Evolutionary conservation across 2,329 filamentous ascomycete genomes (phyloP).

Genomic region (Curvularia lunata): DNA sequence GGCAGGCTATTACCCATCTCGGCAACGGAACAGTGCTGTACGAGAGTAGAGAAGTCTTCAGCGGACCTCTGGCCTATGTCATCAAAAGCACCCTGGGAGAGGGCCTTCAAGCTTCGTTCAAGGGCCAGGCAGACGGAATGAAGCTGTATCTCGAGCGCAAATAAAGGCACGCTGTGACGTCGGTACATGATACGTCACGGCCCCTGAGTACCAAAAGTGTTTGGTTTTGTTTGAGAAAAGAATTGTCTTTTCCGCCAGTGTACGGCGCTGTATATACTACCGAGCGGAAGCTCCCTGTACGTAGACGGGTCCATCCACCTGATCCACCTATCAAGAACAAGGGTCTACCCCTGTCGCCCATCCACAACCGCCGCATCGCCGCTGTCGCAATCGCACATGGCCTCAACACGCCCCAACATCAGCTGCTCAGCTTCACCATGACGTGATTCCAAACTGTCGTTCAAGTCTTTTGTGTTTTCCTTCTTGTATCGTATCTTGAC

Average conservation of each 20-base stretch:
- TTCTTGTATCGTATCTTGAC: background rate
- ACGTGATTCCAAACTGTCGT: background rate
- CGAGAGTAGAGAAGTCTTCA: constrained; percentile 41
- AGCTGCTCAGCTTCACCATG: constrained; percentile 14
- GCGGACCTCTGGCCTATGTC: constrained; percentile 24
- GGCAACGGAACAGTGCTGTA: constrained; percentile 37
- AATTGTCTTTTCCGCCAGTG: background rate
- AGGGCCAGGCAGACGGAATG: constrained; percentile 37
- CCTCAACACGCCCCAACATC: constrained; percentile 24
- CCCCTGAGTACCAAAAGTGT: background rate
- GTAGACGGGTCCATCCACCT: background rate
- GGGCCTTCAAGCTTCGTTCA: constrained; percentile 34
- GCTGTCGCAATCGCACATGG: constrained; percentile 18
- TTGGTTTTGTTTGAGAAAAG: background rate
- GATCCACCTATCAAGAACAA: background rate
- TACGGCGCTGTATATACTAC: background rate
- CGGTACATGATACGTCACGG: background rate
- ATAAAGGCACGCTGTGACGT: background rate
- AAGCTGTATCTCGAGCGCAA: constrained; percentile 28
- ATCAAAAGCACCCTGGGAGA: constrained; percentile 23
- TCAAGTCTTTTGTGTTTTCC: background rate
- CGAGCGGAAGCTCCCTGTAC: background rate
- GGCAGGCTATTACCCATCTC: constrained; percentile 38
- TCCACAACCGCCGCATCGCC: constrained; percentile 8
- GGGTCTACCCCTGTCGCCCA: constrained; percentile 12